phyloP scores from a whole-genome alignment of 1,284 basidiomycete species.

The Rhodotorula sp. region DNA sequence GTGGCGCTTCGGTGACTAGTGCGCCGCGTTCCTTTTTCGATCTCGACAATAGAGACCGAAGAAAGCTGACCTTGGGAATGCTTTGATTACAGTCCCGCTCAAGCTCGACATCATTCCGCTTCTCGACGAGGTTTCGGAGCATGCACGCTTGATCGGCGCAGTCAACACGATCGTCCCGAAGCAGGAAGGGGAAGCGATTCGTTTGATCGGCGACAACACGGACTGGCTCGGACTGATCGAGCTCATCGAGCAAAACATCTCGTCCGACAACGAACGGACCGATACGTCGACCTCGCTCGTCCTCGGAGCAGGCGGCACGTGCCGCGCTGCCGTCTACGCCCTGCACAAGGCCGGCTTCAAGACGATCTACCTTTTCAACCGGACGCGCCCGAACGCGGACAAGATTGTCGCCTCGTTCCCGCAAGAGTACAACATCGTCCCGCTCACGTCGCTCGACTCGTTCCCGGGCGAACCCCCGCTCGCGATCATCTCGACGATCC shows the following conservation, averaged over 20 bases:
- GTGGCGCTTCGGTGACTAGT: slow-evolving; percentile 86
- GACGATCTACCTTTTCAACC: slow-evolving; percentile 79
- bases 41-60: too few species aligned
- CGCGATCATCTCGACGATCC: slow-evolving; percentile 81
- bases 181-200: slow-evolving; percentile 54
- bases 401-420: slow-evolving; percentile 68
- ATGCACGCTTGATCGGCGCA: slow-evolving; percentile 80
- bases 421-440: slow-evolving; percentile 58
- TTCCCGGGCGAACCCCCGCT: slow-evolving; percentile 61
- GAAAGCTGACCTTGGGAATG: not conserved
- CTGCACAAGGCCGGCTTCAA: slow-evolving; percentile 66
- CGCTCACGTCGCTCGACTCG: slow-evolving; percentile 61
- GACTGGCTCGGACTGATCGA: slow-evolving; percentile 84
- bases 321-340: slow-evolving; percentile 87
- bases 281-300: slow-evolving; percentile 61
- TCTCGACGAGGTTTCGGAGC: slow-evolving; percentile 70
- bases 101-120: slow-evolving; percentile 82
- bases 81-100: slow-evolving; percentile 64
- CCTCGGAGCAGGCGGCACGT: slow-evolving; percentile 88
- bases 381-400: slow-evolving; percentile 70
- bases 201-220: slow-evolving; percentile 83
- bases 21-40: slow-evolving; percentile 15
- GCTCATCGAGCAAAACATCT: slow-evolving; percentile 52
- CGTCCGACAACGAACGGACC: slow-evolving; percentile 39
- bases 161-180: slow-evolving; percentile 83